A percentile compares a stretch with the other conserved stretches of the same genome.
Conservation (phyloP, 2,329 filamentous ascomycete genomes). For the Emergomyces pasteurianus region DNA sequence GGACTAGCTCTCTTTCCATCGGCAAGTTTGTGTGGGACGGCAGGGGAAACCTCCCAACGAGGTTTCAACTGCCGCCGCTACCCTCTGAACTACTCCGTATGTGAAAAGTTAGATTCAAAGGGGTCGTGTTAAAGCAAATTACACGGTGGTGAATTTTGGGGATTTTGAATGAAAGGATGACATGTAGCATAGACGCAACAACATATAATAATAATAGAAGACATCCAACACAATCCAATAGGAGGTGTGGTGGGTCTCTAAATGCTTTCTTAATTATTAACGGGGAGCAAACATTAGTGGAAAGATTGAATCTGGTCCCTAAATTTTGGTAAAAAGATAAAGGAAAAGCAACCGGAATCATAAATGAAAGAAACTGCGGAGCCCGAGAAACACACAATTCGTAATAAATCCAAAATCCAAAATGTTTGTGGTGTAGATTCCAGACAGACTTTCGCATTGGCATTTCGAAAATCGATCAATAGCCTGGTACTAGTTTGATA, state of each 20-base stretch:
- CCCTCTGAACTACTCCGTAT: not conserved
- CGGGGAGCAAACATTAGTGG: not conserved
- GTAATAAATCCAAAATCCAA: not conserved
- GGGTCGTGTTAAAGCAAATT: not conserved
- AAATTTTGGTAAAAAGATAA: not conserved
- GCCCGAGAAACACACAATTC: not conserved
- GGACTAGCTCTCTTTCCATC: not conserved
- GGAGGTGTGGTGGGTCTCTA: not conserved
- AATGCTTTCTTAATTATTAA: not conserved
- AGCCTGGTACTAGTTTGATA: not conserved
- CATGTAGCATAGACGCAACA: not conserved
- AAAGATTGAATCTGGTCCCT: not conserved
- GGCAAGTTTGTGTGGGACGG: not conserved
- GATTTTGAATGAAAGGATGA: not conserved
- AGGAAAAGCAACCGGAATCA: not conserved
- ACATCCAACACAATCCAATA: not conserved
- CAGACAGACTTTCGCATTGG: not conserved
- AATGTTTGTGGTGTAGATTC: not conserved
- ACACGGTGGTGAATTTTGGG: no score
- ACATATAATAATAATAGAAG: not conserved
- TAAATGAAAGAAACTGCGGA: not conserved
- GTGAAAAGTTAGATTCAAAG: not conserved
- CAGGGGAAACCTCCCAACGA: not conserved
- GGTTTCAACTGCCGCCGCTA: not conserved
- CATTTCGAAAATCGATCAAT: not conserved